Evolutionary conservation across 75 land plant genomes (phyloP).

Genomic region (Ceratopteris richardii): DNA sequence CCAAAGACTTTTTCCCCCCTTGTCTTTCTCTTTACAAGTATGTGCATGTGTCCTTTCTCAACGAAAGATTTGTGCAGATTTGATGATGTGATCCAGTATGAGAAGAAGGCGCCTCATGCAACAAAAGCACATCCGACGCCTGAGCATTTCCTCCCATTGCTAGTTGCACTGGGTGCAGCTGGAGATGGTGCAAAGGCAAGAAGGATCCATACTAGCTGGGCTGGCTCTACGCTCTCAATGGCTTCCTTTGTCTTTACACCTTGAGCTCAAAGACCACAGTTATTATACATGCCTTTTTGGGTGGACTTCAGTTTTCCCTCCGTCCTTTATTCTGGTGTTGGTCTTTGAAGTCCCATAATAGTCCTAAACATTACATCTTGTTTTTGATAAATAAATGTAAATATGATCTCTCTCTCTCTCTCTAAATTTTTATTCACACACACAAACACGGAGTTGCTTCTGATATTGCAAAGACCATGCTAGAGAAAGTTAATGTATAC

Average conservation of each 20-base stretch:
- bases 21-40: background rate
- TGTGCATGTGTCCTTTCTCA: no score
- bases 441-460: no score
- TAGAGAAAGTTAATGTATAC: no score
- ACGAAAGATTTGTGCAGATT: slow-evolving; percentile 21
- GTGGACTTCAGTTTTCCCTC: no score
- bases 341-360: no score
- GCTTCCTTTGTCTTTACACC: slow-evolving; percentile 54
- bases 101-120: slow-evolving; percentile 69
- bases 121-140: slow-evolving; percentile 73
- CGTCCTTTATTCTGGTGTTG: no score
- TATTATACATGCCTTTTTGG: no score
- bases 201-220: slow-evolving; percentile 61
- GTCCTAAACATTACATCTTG: no score
- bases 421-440: no score
- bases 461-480: no score
- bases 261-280: background rate
- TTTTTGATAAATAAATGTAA: no score
- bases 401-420: no score
- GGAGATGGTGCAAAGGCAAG: slow-evolving; percentile 52
- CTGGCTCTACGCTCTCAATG: slow-evolving; percentile 41
- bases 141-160: slow-evolving; percentile 72
- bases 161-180: slow-evolving; percentile 89
- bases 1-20: background rate
- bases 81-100: slow-evolving; percentile 55